phyloP scores from a whole-genome alignment of 2,329 filamentous ascomycete species.

The Fusarium stilboides region DNA sequence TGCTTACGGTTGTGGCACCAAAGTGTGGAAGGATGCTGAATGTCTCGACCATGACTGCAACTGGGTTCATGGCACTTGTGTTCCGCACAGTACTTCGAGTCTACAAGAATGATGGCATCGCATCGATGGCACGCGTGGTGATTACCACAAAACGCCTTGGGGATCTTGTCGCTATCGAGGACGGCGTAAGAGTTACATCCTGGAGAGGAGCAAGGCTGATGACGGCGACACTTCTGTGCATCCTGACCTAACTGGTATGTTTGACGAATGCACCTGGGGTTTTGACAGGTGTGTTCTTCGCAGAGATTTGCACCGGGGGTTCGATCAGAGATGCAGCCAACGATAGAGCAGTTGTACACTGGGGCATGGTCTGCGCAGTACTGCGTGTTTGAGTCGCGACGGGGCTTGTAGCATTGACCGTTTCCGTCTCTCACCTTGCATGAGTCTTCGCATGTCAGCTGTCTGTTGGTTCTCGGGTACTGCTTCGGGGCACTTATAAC shows the following conservation, averaged over 20 bases:
- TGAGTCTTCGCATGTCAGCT: slow-evolving; percentile 10
- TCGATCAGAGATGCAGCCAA: slow-evolving; percentile 12
- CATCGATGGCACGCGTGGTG: slow-evolving; percentile 36
- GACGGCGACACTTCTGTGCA: slow-evolving; percentile 11
- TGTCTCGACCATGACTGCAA: slow-evolving; percentile 26
- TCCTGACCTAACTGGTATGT: neutral
- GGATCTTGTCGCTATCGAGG: neutral
- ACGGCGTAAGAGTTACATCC: slow-evolving; percentile 12
- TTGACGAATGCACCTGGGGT: slow-evolving; percentile 3
- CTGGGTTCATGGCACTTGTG: slow-evolving; percentile 26
- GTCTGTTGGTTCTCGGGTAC: fast-evolving
- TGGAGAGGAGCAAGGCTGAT: slow-evolving; percentile 34
- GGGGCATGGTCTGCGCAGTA: slow-evolving; percentile 25
- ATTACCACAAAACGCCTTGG: slow-evolving; percentile 18
- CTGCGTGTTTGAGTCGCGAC: neutral
- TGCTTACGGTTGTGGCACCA: slow-evolving; percentile 39
- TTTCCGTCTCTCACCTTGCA: slow-evolving; percentile 5
- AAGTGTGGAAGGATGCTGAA: neutral
- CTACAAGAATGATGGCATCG: slow-evolving; percentile 5
- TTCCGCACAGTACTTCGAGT: slow-evolving; percentile 18
- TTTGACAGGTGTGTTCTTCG: slow-evolving; percentile 20
- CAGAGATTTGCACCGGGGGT: slow-evolving; percentile 7
- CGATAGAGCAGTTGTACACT: slow-evolving; percentile 1
- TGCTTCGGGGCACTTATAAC: neutral
- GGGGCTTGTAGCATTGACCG: slow-evolving; percentile 14